Base-by-base conservation (phyloP, 176 grass and related monocot species). In the Chrysopogon serrulatus region DNA sequence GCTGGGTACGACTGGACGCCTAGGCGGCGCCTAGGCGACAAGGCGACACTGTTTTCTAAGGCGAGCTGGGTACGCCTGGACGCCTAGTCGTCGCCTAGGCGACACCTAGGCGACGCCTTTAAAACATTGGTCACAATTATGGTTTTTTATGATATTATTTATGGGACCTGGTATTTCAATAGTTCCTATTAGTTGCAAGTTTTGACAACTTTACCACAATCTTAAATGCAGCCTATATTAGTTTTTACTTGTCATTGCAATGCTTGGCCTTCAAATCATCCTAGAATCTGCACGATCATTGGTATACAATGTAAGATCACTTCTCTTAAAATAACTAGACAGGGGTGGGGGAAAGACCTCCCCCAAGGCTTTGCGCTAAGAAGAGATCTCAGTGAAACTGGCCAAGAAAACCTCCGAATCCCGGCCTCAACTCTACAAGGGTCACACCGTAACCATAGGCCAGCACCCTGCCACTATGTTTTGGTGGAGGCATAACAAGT, bases 191-290 rank as follows among this genome's bases (percentile, higher is more conserved):
- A 85, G 14, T 8, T 14, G 17, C 40, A 72, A 10, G 16, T 18
- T 72, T 36, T 5, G 40, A 53, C 51, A 51, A 53, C 13, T 69
- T 63, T 69, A 51, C 32, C 40, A 76, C 24, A 15, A 41, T 81
- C 18, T 85, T 56, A 78, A 76, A 54, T 86, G 35, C 59, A 89
- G 92, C 88, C 88, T 28, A 92, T 94, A 66, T 86, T 92, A 44
- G 86, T 97, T 89, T 94, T 94, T 71, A 88, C 95, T 71, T 87
- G 90, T 92, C 78, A 92, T 94, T 92, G 95, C 92, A 83, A 89
- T 82, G 18, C 81, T 97, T 37, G 92, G 92, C 76, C 90, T 97
- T 65, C 87, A 94, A 80, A 92, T 97, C 80, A 94, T 97, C 10
- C 65, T 92, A 84, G 87, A 97, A 73, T 94, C 90, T 40, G 60